Conservation (phyloP, 2,329 filamentous ascomycete genomes). For the Sporothrix brunneoviolacea region DNA sequence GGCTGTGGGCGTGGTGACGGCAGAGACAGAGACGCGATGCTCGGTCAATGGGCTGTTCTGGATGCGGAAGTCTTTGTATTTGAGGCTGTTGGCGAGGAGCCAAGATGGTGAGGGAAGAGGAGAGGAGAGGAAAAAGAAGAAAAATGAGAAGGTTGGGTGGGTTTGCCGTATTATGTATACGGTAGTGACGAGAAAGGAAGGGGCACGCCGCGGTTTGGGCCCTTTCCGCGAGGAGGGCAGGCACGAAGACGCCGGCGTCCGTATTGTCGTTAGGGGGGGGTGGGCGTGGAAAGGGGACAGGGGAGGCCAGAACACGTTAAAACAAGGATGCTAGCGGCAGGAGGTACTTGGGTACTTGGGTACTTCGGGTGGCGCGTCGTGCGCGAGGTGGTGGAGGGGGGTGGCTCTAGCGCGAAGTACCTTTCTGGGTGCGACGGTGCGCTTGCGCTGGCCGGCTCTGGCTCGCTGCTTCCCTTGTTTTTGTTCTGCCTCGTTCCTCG, state of each 20-base stretch:
- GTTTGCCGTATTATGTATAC: conserved; percentile 14
- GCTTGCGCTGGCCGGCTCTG: not conserved
- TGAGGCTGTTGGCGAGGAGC: conserved; percentile 14
- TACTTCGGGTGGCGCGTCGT: conserved; percentile 7
- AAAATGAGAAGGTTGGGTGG: conserved; percentile 10
- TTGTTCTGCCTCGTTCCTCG: conserved; percentile 2
- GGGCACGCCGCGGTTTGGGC: conserved; percentile 7
- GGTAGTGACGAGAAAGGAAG: conserved; percentile 6
- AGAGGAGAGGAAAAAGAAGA: not conserved
- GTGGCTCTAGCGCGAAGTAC: conserved; percentile 19
- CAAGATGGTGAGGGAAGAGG: conserved; percentile 10
- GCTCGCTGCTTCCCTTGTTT: not conserved
- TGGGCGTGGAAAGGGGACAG: not conserved
- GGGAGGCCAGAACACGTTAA: conserved; percentile 9
- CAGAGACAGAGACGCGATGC: conserved; percentile 5
- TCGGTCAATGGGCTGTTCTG: conserved; percentile 5
- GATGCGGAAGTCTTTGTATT: not conserved
- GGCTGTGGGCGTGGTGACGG: conserved; percentile 2
- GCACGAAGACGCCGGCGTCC: not conserved
- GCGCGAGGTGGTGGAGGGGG: conserved; percentile 15
- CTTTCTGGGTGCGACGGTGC: conserved; percentile 1
- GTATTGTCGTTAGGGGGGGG: conserved; percentile 1
- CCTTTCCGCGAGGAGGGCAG: conserved; percentile 4
- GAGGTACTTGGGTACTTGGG: conserved; percentile 9
- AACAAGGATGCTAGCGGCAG: conserved; percentile 14